These are phyloP conservation scores for Penicillium waksmanii DNA, from an alignment of 495 filamentous ascomycete genomes.

Conservation along the genomic window DNA sequence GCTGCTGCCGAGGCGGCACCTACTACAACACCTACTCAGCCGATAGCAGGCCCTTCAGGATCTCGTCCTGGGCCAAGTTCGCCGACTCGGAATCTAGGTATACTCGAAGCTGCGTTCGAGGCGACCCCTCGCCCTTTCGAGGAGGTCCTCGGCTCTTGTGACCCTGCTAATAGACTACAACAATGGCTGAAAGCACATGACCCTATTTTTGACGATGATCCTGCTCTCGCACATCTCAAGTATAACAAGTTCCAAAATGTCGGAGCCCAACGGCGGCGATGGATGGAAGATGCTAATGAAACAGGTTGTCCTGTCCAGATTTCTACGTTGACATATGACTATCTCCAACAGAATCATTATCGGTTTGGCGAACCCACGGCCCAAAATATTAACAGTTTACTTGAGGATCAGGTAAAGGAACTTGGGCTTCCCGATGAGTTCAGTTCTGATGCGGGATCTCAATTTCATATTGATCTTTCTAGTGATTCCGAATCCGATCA, in stretches of 20 bases:
- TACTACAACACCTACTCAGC: no score
- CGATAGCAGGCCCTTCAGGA: no score
- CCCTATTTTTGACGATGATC: not conserved
- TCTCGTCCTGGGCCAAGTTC: no score
- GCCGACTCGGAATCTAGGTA: no score
- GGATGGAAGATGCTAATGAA: not conserved
- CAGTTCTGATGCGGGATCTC: not conserved
- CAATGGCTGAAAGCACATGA: not conserved
- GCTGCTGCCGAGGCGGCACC: no score
- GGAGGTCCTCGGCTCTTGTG: no score
- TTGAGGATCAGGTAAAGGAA: not conserved
- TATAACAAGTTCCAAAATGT: not conserved
- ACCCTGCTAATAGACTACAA: no score
- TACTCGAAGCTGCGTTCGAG: no score
- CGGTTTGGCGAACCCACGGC: not conserved
- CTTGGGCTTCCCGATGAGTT: not conserved
- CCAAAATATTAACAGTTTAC: not conserved
- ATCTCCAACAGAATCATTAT: not conserved
- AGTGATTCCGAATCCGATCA: no score
- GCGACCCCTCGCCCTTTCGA: no score
- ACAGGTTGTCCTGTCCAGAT: not conserved
- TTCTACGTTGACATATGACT: not conserved
- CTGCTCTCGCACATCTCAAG: not conserved
- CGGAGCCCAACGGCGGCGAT: not conserved
- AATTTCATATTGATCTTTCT: not conserved